Evolutionary conservation across 345 rosid species (phyloP), one percentile per base, ranked within the genome.

Genomic region (Populus tremula): DNA sequence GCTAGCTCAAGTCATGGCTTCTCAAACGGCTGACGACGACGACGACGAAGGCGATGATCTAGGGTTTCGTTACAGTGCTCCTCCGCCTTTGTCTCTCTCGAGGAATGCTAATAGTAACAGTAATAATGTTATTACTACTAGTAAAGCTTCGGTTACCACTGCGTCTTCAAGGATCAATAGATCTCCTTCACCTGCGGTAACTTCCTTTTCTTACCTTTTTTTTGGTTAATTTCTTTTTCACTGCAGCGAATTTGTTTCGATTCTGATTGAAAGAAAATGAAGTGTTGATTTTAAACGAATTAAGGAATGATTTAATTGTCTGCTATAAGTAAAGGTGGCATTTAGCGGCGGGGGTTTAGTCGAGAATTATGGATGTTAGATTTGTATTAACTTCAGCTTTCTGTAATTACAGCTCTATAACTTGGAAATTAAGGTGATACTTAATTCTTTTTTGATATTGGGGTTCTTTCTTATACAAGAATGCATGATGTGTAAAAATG

Each of bases 1-100:
- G 11, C 83, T 96, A 2, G 98, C 99, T 68, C 94, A 92, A 74
- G 98, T 91, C 27, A 96, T 96, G 99, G 99, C 99, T 50, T 92
- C 92, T 35, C 97, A 92, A 81, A 80, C 87, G 71, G 85, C 92
- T 39, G 93, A 88, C 39, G 94, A 91, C 62, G 94, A 87, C 17
- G 88, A 88, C 5, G 96, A 74, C 33, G 93, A 83, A 7, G 91
- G 67, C 47, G 96, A 87, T 73, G 97, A 92, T 76, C 90, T 91
- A 78, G 94, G 88, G 50, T 93, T 93, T 85, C 91, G 96, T 18
- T 96, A 92, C 80, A 89, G 91, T 64, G 97, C 91, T 69, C 96
- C 93, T 82, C 96, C 97, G 67, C 94, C 97, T 36, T 81, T 91
- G 7, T 85, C 98, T 18, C 86, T 89, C 71, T 84, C 91, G 49